phyloP scores from a whole-genome alignment of 2,329 filamentous ascomycete species.

The Parascedosporium putredinis region DNA sequence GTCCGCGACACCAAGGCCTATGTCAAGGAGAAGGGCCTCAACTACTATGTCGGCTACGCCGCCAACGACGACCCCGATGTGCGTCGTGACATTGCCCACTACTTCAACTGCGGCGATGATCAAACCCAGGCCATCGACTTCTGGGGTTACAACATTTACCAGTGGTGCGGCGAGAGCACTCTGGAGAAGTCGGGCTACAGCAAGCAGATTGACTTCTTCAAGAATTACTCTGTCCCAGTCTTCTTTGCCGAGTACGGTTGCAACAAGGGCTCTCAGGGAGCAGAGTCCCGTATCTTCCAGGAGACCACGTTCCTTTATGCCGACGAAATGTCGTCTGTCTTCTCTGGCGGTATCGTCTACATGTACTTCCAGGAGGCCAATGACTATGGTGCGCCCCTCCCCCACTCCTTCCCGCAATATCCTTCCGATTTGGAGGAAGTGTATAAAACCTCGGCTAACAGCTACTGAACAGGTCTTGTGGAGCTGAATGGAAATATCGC shows the following conservation, averaged over 20 bases:
- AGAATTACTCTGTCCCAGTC: slow-evolving; percentile 79
- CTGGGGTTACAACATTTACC: slow-evolving; percentile 99
- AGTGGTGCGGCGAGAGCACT: slow-evolving; percentile 85
- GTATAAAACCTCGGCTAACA: not conserved
- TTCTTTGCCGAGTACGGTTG: slow-evolving; percentile 99
- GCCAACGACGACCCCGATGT: slow-evolving; percentile 86
- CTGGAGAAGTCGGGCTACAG: slow-evolving; percentile 71
- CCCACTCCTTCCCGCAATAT: not conserved
- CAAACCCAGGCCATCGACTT: slow-evolving; percentile 68
- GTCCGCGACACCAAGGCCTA: slow-evolving; percentile 93
- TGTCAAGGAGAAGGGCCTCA: slow-evolving; percentile 71
- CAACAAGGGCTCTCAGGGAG: slow-evolving; percentile 51
- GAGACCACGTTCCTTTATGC: slow-evolving; percentile 79
- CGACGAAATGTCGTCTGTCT: slow-evolving; percentile 70
- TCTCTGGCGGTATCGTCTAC: slow-evolving; percentile 96
- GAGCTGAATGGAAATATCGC: slow-evolving; percentile 48
- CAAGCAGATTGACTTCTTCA: slow-evolving; percentile 75
- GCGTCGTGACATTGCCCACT: slow-evolving; percentile 71
- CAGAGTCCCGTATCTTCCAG: slow-evolving; percentile 64
- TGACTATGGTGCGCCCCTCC: slow-evolving; percentile 56
- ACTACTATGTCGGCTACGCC: slow-evolving; percentile 89
- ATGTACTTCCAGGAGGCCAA: slow-evolving; percentile 94
- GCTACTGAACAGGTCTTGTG: slow-evolving; percentile 49
- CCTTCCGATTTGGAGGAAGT: not conserved
- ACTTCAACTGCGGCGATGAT: slow-evolving; percentile 79